Evolutionary conservation across 1,284 basidiomycete species (phyloP).

Genomic region (Microbotryum lychnidis-dioicae): DNA sequence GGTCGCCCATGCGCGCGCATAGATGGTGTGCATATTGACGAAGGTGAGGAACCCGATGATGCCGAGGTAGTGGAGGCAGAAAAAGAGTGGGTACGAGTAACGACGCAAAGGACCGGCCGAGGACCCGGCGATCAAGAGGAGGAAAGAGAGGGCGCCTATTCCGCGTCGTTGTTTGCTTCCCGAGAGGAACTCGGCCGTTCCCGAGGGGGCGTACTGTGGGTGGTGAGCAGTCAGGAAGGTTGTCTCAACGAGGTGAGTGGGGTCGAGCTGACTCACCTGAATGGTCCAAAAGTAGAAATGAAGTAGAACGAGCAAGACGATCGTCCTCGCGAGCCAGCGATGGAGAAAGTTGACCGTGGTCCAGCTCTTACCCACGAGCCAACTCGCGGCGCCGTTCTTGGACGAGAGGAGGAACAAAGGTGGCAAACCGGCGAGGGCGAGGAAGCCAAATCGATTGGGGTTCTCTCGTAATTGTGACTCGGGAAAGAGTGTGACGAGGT

Average conservation of each 20-base stretch:
- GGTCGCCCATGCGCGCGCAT: slow-evolving; percentile 20
- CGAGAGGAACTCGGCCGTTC: slow-evolving; percentile 9
- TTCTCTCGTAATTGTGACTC: slow-evolving; percentile 19
- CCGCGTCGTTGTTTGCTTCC: slow-evolving; percentile 20
- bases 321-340: slow-evolving; percentile 16
- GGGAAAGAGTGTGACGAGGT: slow-evolving; percentile 24
- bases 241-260: neutral
- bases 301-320: slow-evolving; percentile 16
- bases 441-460: slow-evolving; percentile 29
- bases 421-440: slow-evolving; percentile 22
- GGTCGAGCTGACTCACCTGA: slow-evolving; percentile 3
- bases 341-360: slow-evolving; percentile 22
- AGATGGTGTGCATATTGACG: slow-evolving; percentile 24
- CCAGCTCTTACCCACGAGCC: slow-evolving; percentile 15
- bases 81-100: slow-evolving; percentile 24
- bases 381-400: slow-evolving; percentile 14
- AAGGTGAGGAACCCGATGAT: slow-evolving; percentile 23
- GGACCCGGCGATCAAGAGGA: slow-evolving; percentile 20
- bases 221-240: neutral
- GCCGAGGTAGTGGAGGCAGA: slow-evolving; percentile 24
- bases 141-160: slow-evolving; percentile 18
- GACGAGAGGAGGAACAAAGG: slow-evolving; percentile 18
- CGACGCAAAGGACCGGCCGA: slow-evolving; percentile 18
- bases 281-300: slow-evolving; percentile 26
- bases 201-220: slow-evolving; percentile 10